Evolutionary conservation across 2,329 filamentous ascomycete species (phyloP), one percentile per base, ranked within the genome.

Genomic region (Coleophoma crateriformis): DNA sequence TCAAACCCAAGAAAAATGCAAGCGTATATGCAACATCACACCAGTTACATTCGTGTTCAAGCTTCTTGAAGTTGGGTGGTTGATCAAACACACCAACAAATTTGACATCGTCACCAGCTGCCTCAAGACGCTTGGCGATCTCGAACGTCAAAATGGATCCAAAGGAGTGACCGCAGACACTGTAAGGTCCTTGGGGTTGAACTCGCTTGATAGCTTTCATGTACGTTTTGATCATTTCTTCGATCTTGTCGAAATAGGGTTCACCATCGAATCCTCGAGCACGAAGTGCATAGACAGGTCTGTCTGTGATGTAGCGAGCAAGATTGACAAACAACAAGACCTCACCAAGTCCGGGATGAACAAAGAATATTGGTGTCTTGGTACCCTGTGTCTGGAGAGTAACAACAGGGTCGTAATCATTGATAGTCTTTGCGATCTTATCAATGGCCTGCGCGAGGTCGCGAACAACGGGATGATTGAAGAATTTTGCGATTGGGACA

Each of bases 131-230:
- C 59, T 79, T 79, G 12, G 68, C 64, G 0, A 74, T 59, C 56
- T 79, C 76, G 50, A 78, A 81, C 0, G 74, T 72, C 0, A 79
- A 50, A 58, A 76, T 76, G 0, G 65, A 54, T 2, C 77, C 76
- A 55, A 72, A 78, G 5, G 66, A 72, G 55, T 79, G 80, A 1
- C 77, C 77, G 0, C 72, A 71, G 1, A 81, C 58, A 0, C 72
- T 72, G 53, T 81, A 81, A 0, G 77, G 76, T 0, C 77, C 76
- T 0, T 60, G 13, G 0, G 76, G 74, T 50, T 81, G 77, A 1
- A 50, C 51, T 4, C 48, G 20, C n/a, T 66, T 66, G 35, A 81
- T 70, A 0, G 68, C 67, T 0, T 47, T 35, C 10, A 62, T 52
- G 57, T 79, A 81, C 0, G 60, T 67, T 1, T 55, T 50, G 2